Percentiles rank a stretch among this genome's conserved stretches.
Evolutionary conservation across 1,284 basidiomycete species (phyloP).

Genomic region (Afroboletus lepidellus): DNA sequence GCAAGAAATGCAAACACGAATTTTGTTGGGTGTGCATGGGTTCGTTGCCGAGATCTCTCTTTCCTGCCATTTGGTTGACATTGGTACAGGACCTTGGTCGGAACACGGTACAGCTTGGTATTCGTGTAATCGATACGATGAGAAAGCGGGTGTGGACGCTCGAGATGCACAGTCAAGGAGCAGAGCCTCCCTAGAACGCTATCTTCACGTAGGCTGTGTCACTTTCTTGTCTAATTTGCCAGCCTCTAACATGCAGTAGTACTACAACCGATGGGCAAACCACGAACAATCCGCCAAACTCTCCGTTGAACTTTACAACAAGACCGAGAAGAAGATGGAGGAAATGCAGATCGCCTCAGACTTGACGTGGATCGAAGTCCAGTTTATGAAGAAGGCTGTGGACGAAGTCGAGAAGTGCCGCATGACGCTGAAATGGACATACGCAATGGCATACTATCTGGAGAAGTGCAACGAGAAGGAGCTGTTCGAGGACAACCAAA

Average conservation of each 20-base stretch:
- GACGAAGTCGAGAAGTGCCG: slow-evolving; percentile 89
- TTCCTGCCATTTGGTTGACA: slow-evolving; percentile 1
- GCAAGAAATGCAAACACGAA: slow-evolving; percentile 96
- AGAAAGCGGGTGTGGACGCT: slow-evolving; percentile 86
- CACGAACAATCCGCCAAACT: slow-evolving; percentile 98
- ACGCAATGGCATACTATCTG: slow-evolving; percentile 98
- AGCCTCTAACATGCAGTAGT: slow-evolving; percentile 47
- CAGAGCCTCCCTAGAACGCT: slow-evolving; percentile 88
- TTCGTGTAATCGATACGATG: slow-evolving; percentile 96
- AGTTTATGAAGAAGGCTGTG: slow-evolving; percentile 97
- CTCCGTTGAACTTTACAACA: slow-evolving; percentile 86
- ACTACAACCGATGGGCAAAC: slow-evolving; percentile 98
- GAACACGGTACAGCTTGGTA: slow-evolving; percentile 98
- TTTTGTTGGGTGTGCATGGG: slow-evolving; percentile 85
- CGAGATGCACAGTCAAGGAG: slow-evolving; percentile 88
- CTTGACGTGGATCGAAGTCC: slow-evolving; percentile 97
- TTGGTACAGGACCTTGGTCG: slow-evolving; percentile 78
- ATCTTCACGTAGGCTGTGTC: slow-evolving; percentile 78
- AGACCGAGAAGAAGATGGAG: slow-evolving; percentile 99
- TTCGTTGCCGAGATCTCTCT: slow-evolving; percentile 24
- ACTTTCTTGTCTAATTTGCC: not conserved
- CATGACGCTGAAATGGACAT: slow-evolving; percentile 98
- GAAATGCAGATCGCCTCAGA: slow-evolving; percentile 93
- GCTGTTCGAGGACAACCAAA: slow-evolving; percentile 96
- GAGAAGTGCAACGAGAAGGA: slow-evolving; percentile 90